A percentile compares a stretch with the other conserved stretches of the same genome.
phyloP scores from a whole-genome alignment of 345 rosid genomes.

The Rubroshorea leprosula region DNA sequence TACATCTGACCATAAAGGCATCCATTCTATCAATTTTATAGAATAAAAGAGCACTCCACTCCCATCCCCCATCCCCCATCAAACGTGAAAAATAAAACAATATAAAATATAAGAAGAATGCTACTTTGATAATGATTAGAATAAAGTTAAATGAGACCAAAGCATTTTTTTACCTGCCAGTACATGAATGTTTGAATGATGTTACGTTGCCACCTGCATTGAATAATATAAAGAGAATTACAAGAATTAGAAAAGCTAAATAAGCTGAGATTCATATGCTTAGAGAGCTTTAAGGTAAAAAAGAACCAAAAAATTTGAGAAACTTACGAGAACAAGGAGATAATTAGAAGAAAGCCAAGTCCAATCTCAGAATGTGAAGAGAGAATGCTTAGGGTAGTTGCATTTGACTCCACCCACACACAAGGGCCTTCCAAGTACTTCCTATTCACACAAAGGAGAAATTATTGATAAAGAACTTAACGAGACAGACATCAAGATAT shows the following conservation, averaged over 20 bases:
- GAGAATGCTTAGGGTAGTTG: constrained; percentile 75
- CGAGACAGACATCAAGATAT: neutral
- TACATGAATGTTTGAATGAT: constrained; percentile 92
- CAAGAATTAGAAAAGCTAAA: constrained; percentile 6
- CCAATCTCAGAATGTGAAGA: constrained; percentile 93
- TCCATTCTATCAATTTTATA: too few relatives aligned
- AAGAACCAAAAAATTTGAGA: constrained; percentile 4
- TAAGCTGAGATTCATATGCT: neutral
- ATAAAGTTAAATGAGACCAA: neutral
- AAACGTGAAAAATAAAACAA: too few relatives aligned
- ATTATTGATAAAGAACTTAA: neutral
- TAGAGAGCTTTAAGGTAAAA: neutral
- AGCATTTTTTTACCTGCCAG: constrained; percentile 71
- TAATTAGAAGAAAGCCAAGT: constrained; percentile 68
- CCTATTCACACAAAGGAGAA: constrained; percentile 36
- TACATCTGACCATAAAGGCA: too few relatives aligned
- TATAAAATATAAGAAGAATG: too few relatives aligned
- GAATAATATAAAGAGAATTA: neutral
- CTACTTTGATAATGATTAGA: neutral
- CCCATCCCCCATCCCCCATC: too few relatives aligned
- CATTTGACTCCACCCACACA: constrained; percentile 93
- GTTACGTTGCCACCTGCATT: constrained; percentile 93
- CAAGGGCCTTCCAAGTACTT: constrained; percentile 92
- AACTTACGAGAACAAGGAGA: constrained; percentile 80
- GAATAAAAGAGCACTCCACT: too few relatives aligned